Percentiles rank a stretch among this genome's conserved stretches.
Evolutionary conservation across 768 basidiomycete genomes (phyloP).

Genomic region (Serendipita sp.): DNA sequence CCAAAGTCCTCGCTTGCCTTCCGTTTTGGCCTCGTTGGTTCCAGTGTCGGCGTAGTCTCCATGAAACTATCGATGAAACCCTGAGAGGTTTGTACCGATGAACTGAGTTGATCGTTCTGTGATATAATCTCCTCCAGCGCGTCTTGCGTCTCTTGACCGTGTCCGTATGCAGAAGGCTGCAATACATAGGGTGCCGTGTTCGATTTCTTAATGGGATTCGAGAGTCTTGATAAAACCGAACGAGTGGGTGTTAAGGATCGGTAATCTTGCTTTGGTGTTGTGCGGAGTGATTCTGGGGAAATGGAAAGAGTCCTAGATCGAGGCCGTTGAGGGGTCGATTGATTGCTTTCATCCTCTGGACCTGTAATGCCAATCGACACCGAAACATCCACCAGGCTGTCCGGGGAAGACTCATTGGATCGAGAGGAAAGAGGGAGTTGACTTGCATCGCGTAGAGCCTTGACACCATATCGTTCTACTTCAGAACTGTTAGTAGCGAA

Average conservation of each 20-base stretch:
- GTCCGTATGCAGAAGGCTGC: neutral
- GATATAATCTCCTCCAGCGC: neutral
- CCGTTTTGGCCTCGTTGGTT: neutral
- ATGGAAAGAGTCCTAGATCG: neutral
- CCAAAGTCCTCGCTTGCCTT: constrained; percentile 2
- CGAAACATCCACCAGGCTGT: neutral
- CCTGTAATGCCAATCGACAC: too few relatives aligned
- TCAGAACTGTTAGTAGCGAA: neutral
- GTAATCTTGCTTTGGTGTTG: too few relatives aligned
- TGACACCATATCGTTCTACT: neutral
- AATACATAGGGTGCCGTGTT: neutral
- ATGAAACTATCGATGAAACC: neutral
- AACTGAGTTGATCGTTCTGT: neutral
- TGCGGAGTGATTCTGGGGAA: neutral
- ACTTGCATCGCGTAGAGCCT: neutral
- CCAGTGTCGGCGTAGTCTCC: neutral
- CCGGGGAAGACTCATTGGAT: neutral
- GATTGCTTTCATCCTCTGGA: too few relatives aligned
- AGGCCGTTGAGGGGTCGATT: neutral
- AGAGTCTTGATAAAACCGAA: too few relatives aligned
- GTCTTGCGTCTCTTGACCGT: neutral
- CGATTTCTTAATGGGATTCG: neutral
- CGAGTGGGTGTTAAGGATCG: neutral
- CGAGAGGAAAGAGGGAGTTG: neutral
- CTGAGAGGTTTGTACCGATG: too few relatives aligned